These are phyloP conservation scores for Saturnispora mendoncae DNA, from an alignment of 805 yeast genomes.

Conservation along the genomic window DNA sequence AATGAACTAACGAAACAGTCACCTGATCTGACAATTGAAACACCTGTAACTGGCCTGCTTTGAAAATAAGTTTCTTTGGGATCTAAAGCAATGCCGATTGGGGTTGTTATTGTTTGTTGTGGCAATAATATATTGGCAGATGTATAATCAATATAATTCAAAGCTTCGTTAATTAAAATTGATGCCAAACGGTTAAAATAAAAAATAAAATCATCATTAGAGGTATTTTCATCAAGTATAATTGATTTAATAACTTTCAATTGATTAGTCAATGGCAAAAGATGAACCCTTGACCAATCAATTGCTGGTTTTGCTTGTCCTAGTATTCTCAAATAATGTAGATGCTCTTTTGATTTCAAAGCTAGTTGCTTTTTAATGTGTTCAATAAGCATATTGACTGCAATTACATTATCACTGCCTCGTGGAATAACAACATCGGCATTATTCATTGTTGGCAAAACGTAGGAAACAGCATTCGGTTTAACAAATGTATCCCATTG, in stretches of 20 bases:
- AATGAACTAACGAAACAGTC: slow-evolving; percentile 83
- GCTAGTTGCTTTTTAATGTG: slow-evolving; percentile 70
- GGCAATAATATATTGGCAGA: slow-evolving; percentile 10
- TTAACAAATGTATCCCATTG: slow-evolving; percentile 92
- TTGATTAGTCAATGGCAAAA: slow-evolving; percentile 52
- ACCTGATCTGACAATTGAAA: slow-evolving; percentile 81
- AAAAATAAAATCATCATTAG: slow-evolving; percentile 73
- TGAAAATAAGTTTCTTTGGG: slow-evolving; percentile 24
- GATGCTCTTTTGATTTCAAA: slow-evolving; percentile 57
- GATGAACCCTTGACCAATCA: slow-evolving; percentile 27
- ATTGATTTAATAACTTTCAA: slow-evolving; percentile 63
- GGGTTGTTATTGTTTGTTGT: slow-evolving; percentile 30
- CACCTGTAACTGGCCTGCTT: slow-evolving; percentile 52
- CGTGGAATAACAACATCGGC: slow-evolving; percentile 91
- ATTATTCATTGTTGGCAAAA: slow-evolving; percentile 63
- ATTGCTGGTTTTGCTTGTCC: slow-evolving; percentile 35
- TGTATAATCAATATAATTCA: slow-evolving; percentile 45
- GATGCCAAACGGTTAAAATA: slow-evolving; percentile 78
- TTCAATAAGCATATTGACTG: slow-evolving; percentile 67
- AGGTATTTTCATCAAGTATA: slow-evolving; percentile 45
- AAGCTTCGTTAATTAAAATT: slow-evolving; percentile 57
- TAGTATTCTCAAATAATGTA: slow-evolving; percentile 51
- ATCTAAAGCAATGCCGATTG: slow-evolving; percentile 26
- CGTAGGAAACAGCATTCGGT: slow-evolving; percentile 75
- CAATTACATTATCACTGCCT: slow-evolving; percentile 74